A percentile compares a stretch with the other conserved stretches of the same genome.
Conservation (phyloP, 164 flowering plant genomes). For the Macadamia tetraphylla region DNA sequence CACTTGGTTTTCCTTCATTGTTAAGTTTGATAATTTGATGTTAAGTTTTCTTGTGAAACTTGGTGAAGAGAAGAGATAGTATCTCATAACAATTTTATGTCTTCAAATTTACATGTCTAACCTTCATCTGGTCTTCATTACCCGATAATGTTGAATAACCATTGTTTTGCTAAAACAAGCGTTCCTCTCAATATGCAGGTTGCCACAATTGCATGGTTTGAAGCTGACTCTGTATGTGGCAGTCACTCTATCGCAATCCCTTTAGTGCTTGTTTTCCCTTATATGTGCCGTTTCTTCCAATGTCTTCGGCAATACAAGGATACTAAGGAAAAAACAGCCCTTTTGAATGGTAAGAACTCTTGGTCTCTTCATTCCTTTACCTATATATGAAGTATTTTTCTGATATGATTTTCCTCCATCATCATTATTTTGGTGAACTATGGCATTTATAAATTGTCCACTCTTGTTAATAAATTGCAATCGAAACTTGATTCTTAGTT, state of each 20-base stretch:
- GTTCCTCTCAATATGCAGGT: conserved; percentile 41
- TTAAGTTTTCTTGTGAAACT: not conserved
- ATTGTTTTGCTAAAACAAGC: not conserved
- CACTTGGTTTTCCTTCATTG: too few species aligned
- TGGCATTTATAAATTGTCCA: not conserved
- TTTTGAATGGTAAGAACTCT: conserved; percentile 62
- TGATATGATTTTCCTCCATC: not conserved
- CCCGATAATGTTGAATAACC: not conserved
- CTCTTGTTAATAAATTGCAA: not conserved
- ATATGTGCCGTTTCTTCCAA: conserved; percentile 79
- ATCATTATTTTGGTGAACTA: not conserved
- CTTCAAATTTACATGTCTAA: not conserved
- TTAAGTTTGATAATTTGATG: too few species aligned
- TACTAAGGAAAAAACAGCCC: conserved; percentile 69
- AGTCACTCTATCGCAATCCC: conserved; percentile 93
- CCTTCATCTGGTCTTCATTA: not conserved
- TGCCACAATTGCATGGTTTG: conserved; percentile 99
- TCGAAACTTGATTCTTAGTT: not conserved
- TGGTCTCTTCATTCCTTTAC: not conserved
- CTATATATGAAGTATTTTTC: not conserved
- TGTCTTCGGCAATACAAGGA: conserved; percentile 94
- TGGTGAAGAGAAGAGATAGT: conserved; percentile 1
- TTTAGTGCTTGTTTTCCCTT: conserved; percentile 83
- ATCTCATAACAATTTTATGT: not conserved
- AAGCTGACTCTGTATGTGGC: conserved; percentile 97